Base-by-base conservation (phyloP, 345 rosid genomes). In the Triadica sebifera region DNA sequence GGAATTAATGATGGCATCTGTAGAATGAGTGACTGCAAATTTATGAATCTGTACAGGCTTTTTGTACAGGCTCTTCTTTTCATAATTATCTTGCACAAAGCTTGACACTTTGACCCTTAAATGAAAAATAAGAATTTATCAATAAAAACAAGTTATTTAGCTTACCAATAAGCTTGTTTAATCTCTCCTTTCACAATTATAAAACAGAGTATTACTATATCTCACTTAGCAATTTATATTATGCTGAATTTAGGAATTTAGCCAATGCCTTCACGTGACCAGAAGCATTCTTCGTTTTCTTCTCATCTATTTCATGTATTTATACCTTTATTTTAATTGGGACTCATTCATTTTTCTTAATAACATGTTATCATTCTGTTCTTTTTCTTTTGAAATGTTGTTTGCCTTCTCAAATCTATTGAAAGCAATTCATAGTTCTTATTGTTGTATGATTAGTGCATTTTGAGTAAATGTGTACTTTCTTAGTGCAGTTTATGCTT, bases 1-100 rank as follows among this genome's bases (percentile, higher is more conserved):
- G n/a, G 91, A 82, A 94, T 94, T 71, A 94, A 92, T 77, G 98
- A 94, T 79, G 97, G 94, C 25, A 86, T 94, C 16, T 92, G 98
- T 74, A 97, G 98, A 91, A 83, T 68, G 90, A 8, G 37, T 53
- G 60, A 10, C 55, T 52, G 5, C 19, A 12, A 17, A 52, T 16
- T 19, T 37, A 15, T 49, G 57, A 47, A 29, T 25, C 9, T 47
- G 53, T 20, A n/a, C n/a, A n/a, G n/a, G 47, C 10, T 47, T 55
- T 24, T n/a, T 15, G 9, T 11, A 4, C 22, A 29, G 15, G 69
- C n/a, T n/a, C n/a, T n/a, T 65, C 69, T 65, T 12, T 3, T 29
- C 11, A 10, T 29, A 17, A 41, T 3, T 1, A 45, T 46, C 51
- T 66, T 20, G 8, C 55, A 22, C 10, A 17, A 66, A 60, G 16